Percentiles rank a stretch among this genome's conserved stretches.
These are phyloP conservation scores for Eimeria nieschulzi DNA, from an alignment of 169 alveolate species.

Conservation along the genomic window DNA sequence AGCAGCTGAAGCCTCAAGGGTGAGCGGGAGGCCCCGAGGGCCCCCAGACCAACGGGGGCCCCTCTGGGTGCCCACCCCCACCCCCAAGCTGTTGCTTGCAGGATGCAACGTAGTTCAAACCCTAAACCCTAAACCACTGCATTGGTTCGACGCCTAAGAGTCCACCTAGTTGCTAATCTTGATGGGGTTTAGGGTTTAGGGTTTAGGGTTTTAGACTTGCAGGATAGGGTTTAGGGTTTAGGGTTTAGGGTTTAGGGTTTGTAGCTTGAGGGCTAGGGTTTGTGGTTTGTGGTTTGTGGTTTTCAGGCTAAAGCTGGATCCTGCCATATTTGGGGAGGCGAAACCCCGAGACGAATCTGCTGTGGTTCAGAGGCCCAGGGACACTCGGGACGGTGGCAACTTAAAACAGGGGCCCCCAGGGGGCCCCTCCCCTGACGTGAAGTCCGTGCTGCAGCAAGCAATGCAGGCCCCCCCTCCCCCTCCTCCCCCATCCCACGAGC, in stretches of 20 bases:
- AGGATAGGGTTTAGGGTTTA: too few species aligned
- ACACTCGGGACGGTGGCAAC: neutral
- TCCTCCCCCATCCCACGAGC: slow-evolving; percentile 6
- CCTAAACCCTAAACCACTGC: too few species aligned
- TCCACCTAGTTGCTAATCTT: too few species aligned
- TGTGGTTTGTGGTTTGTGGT: slow-evolving; percentile 1
- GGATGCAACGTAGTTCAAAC: too few species aligned
- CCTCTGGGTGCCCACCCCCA: too few species aligned
- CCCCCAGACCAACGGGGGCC: too few species aligned
- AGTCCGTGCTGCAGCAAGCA: neutral
- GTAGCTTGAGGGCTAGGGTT: neutral
- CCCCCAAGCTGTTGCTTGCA: too few species aligned
- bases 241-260: neutral
- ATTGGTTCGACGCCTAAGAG: too few species aligned
- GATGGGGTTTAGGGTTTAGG: neutral
- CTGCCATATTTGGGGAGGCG: slow-evolving; percentile 32
- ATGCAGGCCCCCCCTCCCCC: slow-evolving; percentile 30
- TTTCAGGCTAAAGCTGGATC: slow-evolving; percentile 25
- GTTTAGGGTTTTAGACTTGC: neutral
- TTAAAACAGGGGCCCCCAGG: neutral
- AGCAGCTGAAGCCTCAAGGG: slow-evolving; percentile 49
- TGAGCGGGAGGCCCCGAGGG: neutral
- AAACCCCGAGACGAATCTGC: slow-evolving; percentile 41
- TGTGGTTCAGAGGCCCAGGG: slow-evolving; percentile 3
- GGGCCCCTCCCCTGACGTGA: neutral